Conservation (phyloP, 768 basidiomycete species). For the Gloeostereum incarnatum region DNA sequence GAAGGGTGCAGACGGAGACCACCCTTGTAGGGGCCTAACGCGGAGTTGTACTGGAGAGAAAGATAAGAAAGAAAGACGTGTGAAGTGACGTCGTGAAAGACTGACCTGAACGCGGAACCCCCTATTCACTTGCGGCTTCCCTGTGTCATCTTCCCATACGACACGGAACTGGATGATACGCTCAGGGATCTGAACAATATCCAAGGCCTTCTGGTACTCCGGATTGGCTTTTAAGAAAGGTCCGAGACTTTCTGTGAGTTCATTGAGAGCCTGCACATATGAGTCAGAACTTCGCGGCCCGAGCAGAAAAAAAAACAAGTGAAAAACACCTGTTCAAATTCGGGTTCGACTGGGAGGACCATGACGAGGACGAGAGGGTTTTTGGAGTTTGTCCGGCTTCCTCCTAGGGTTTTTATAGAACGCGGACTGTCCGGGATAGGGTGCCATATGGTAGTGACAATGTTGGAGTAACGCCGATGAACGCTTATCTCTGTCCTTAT, state of each 20-base stretch:
- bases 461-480: no score
- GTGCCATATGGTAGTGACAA: no score
- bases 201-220: constrained; percentile 57
- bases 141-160: constrained; percentile 68
- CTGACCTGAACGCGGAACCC: constrained; percentile 67
- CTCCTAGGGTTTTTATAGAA: no score
- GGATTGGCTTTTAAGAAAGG: no score
- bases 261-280: constrained; percentile 43
- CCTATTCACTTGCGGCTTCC: constrained; percentile 55
- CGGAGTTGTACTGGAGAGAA: constrained; percentile 54
- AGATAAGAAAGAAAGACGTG: constrained; percentile 1
- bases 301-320: constrained; percentile 3
- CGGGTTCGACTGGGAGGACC: constrained; percentile 27
- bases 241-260: constrained; percentile 53
- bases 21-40: constrained; percentile 72
- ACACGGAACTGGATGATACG: constrained; percentile 62
- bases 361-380: no score
- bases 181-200: constrained; percentile 50
- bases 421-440: no score
- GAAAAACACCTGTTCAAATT: constrained; percentile 31
- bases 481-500: no score
- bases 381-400: no score
- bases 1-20: constrained; percentile 72
- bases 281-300: not conserved
- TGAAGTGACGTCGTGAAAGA: constrained; percentile 1